Evolutionary conservation across 1,284 basidiomycete genomes (phyloP), one percentile per base, ranked within the genome.

Genomic region (Golubevia pallescens): DNA sequence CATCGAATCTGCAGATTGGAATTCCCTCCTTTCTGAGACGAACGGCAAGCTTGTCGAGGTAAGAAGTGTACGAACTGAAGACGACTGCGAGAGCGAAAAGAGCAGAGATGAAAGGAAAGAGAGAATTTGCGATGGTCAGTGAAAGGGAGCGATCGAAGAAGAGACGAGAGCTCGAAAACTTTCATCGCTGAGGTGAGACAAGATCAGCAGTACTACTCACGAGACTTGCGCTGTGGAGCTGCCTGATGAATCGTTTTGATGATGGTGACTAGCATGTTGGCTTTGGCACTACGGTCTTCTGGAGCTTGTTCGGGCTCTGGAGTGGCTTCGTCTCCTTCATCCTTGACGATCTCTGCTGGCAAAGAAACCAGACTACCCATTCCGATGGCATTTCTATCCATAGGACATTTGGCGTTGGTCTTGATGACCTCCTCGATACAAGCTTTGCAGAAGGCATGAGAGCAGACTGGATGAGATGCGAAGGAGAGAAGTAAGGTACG

Each of bases 211-310:
- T 13, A 48, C 42, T 28, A 48, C 42, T 57, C 42, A 48, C 20
- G 57, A 21, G 57, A 58, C 38, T 6, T 71, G 74, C 21, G 73
- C 74, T 72, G 74, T 67, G 54, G 79, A 52, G 53, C 76, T 67
- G 34, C 71, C 70, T 58, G 71, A 71, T 19, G 64, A 67, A 13
- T 74, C 72, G 28, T 67, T 56, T 2, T 66, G 66, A 67, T 70
- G 60, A 69, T 74, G 69, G 62, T 69, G 58, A 34, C 66, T 66
- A 61, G 70, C 51, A 57, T 57, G n/a, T 60, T 54, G 21, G 70
- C 61, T 62, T 71, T 71, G 42, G 66, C 67, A n/a, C 13, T 13
- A 48, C 42, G 42, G 42, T 48, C 42, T 62, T 63, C 53, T 32
- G 54, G 4, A 38, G 54, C 42, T 16, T 48, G 42, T 16, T 48